Percentiles rank a stretch among this genome's conserved stretches.
Conservation (phyloP, 768 basidiomycete genomes). For the Trametes meyenii region DNA sequence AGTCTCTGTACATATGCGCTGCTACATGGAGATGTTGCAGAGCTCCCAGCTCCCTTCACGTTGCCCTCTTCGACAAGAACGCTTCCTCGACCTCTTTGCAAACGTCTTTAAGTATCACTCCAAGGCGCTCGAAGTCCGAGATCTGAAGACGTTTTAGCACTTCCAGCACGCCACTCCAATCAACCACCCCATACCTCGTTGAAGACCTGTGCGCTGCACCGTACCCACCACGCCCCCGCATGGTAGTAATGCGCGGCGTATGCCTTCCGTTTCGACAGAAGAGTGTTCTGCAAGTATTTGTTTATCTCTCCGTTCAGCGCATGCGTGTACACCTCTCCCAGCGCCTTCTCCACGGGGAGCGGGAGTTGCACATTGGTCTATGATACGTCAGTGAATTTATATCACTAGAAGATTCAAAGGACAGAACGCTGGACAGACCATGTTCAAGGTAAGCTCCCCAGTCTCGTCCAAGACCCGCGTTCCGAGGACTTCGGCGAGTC, state of each 20-base stretch:
- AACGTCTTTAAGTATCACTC: constrained; percentile 27
- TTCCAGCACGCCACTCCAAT: background rate
- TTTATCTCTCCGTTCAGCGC: constrained; percentile 19
- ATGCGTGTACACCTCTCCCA: constrained; percentile 22
- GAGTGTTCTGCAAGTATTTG: constrained; percentile 25
- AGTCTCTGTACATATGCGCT: too few species aligned
- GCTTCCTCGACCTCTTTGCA: constrained; percentile 30
- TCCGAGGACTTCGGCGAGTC: constrained; percentile 59
- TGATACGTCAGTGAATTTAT: background rate
- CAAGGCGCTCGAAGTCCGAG: constrained; percentile 34
- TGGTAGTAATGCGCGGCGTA: constrained; percentile 35
- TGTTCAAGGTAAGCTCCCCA: constrained; percentile 63
- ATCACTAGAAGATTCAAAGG: background rate
- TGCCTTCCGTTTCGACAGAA: constrained; percentile 35
- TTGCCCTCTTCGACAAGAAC: constrained; percentile 16
- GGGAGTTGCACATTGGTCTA: constrained; percentile 48
- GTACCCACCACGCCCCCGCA: constrained; percentile 38
- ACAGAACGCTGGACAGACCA: constrained; percentile 48
- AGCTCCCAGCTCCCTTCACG: background rate
- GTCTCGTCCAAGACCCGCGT: constrained; percentile 65
- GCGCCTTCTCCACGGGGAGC: constrained; percentile 30
- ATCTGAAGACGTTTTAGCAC: constrained; percentile 14
- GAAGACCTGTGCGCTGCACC: constrained; percentile 41
- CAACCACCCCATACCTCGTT: constrained; percentile 35
- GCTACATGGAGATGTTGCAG: too few species aligned